These are phyloP conservation scores for Angomonas ambiguus DNA, from an alignment of 208 protist genomes.

Conservation along the genomic window DNA sequence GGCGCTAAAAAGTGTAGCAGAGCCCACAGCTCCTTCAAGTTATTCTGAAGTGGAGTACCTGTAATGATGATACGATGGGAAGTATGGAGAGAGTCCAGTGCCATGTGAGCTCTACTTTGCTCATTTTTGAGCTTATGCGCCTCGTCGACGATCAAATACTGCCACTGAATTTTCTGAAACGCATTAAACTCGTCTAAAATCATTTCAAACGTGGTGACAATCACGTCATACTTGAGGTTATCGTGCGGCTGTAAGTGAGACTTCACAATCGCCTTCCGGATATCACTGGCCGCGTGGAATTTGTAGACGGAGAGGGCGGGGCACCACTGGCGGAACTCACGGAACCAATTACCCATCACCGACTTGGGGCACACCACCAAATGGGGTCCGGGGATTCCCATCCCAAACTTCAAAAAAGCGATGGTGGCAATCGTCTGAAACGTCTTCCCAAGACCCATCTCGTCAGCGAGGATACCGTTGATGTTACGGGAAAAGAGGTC, in stretches of 20 bases:
- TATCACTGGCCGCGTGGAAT: conserved; percentile 94
- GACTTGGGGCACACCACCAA: conserved; percentile 96
- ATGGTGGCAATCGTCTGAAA: conserved; percentile 97
- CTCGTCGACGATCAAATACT: conserved; percentile 99
- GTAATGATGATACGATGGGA: conserved; percentile 96
- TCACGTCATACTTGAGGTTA: conserved; percentile 83
- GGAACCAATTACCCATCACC: conserved; percentile 98
- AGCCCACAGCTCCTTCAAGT: conserved; percentile 95
- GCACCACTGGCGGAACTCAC: conserved; percentile 96
- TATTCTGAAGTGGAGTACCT: conserved; percentile 98
- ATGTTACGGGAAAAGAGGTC: conserved; percentile 93
- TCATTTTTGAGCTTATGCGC: conserved; percentile 96
- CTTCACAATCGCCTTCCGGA: conserved; percentile 78
- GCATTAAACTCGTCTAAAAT: conserved; percentile 84
- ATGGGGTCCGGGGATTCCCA: conserved; percentile 92
- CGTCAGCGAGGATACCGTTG: conserved; percentile 99
- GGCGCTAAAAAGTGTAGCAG: conserved; percentile 95
- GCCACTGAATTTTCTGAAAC: conserved; percentile 90
- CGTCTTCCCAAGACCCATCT: conserved; percentile 98
- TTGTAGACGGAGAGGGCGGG: conserved; percentile 90
- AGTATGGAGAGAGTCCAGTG: conserved; percentile 64
- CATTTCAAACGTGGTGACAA: conserved; percentile 98
- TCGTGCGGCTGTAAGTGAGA: conserved; percentile 52
- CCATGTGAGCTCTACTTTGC: conserved; percentile 61
- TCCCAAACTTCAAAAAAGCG: conserved; percentile 92